Evolutionary conservation across 139 green algal species (phyloP), one percentile per base, ranked within the genome.

Genomic region (Diplosphaera chodatii): DNA sequence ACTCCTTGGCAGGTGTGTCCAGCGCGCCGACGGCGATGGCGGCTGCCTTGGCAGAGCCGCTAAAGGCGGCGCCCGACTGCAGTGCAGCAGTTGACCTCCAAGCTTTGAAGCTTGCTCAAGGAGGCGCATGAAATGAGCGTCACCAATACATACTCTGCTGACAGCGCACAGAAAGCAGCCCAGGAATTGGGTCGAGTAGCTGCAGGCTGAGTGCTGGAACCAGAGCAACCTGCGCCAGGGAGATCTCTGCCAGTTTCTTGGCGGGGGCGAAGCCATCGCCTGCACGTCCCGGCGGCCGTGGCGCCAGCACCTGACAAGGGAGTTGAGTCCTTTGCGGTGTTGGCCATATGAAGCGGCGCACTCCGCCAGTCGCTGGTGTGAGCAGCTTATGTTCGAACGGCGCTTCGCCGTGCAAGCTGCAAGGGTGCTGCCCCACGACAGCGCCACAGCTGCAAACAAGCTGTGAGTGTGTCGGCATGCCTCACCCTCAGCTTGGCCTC

Each of bases 191-290:
- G n/a, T n/a, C n/a, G n/a, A n/a, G n/a, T n/a, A n/a, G n/a, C n/a
- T n/a, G n/a, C n/a, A n/a, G n/a, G n/a, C n/a, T n/a, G n/a, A n/a
- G n/a, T n/a, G n/a, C n/a, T n/a, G n/a, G n/a, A n/a, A n/a, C n/a
- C n/a, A n/a, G n/a, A n/a, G n/a, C n/a, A n/a, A n/a, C n/a, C n/a
- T n/a, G 83, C 40, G 86, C 56, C 48, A 95, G 74, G 21, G 85
- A 87, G 23, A 87, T 74, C 63, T 87, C 66, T 22, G 80, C 73
- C 20, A 94, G 65, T 13, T 89, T 66, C n/a, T 82, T 48, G 22
- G 84, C 90, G 4, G 73, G 65, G 0, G 89, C 90, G 85, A 96
- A 96, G 62, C 90, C 90, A 34, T 93, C 84, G 6, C 91, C 87
- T 20, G 73, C 65, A 23, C 79, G 70, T 0, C 84, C 84, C 8